phyloP scores from a whole-genome alignment of 257 asterid genomes.

The Jacaranda copaia region DNA sequence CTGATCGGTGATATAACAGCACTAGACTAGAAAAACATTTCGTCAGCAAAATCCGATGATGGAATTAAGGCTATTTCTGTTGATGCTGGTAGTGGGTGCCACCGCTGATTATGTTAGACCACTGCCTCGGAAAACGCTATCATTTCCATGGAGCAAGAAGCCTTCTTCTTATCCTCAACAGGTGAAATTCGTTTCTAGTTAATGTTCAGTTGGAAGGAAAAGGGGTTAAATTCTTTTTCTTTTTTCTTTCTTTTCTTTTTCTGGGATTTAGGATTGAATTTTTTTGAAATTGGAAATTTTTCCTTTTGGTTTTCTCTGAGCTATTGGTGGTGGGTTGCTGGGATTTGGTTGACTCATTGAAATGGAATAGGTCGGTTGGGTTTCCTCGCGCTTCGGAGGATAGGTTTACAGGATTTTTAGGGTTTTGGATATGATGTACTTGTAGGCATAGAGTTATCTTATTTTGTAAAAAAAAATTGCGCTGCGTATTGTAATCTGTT shows the following conservation, averaged over 20 bases:
- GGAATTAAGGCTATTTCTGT: conserved; percentile 24
- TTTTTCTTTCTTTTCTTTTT: neutral
- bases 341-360: neutral
- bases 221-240: neutral
- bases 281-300: neutral
- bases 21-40: neutral
- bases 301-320: neutral
- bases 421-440: neutral
- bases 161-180: conserved; percentile 71
- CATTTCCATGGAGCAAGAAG: conserved; percentile 66
- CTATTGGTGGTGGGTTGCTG: neutral
- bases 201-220: neutral
- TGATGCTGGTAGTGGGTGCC: conserved; percentile 26
- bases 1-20: neutral
- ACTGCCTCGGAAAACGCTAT: conserved; percentile 63
- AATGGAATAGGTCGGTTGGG: neutral
- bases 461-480: neutral
- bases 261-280: neutral
- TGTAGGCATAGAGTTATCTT: too few relatives aligned
- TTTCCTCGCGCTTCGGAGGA: neutral
- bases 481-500: neutral
- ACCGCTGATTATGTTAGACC: conserved; percentile 68
- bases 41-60: conserved; percentile 23
- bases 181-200: conserved; percentile 38
- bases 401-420: conserved; percentile 5